Base-by-base conservation (phyloP, 2,329 filamentous ascomycete genomes). In the Thielaviopsis euricoi region DNA sequence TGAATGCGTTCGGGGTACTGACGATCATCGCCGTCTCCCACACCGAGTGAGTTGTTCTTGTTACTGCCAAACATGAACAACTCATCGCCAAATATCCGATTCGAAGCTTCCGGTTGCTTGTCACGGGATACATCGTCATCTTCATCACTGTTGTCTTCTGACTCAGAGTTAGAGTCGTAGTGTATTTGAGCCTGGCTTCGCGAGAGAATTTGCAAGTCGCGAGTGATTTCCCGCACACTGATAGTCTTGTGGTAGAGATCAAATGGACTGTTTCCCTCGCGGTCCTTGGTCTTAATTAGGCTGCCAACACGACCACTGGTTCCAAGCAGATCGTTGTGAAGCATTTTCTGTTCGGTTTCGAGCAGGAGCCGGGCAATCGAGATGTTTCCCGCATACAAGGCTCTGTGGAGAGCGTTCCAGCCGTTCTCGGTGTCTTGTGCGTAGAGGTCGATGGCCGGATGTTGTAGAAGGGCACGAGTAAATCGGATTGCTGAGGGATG, bases 51-150 rank as follows among this genome's bases (percentile, higher is more conserved):
- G 10, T 95, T 72, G 64, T 98, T 98, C 66, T 93, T 94, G 71
- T 96, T 98, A 70, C 90, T 97, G 54, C 93, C 93, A 70, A 97
- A 96, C 0, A 89, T 85, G 65, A 89, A 97, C 0, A 96, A 73
- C 66, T 98, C 93, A 65, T 95, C 88, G 9, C 89, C 91, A 23
- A 55, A 55, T 2, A 55, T 17, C 15, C 7, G 26, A n/a, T 48
- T 19, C 7, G 23, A 33, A 6, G n/a, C 23, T 15, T 15, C 6
- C n/a, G 21, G 23, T 15, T 49, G 33, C n/a, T 58, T 29, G 7
- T 43, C 29, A 22, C 21, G n/a, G 3, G 56, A 48, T 2, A 19
- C n/a, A n/a, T 29, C 21, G 1, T 55, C 21, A 15, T 17, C 29
- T 21, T 53, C 40, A 22, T 53, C 19, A 26, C 2, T 25, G 26